Percentiles rank a stretch among this genome's conserved stretches.
Conservation (phyloP, 768 basidiomycete genomes). For the Holtermannia corniformis region DNA sequence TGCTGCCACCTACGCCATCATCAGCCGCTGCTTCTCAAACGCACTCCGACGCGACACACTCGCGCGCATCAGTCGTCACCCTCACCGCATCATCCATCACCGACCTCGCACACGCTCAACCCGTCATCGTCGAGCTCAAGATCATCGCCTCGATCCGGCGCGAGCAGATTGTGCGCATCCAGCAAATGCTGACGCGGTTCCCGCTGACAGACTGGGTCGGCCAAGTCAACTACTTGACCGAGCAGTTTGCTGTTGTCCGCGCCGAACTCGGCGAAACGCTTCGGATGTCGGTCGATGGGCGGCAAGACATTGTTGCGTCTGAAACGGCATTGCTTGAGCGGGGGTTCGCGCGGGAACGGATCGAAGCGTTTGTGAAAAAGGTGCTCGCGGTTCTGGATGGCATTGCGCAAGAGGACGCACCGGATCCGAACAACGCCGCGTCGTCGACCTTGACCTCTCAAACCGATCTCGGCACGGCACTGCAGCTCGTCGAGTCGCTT, state of each 20-base stretch:
- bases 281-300: not conserved
- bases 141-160: not conserved
- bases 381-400: constrained; percentile 33
- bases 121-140: not conserved
- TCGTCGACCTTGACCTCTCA: not conserved
- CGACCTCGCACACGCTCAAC: not conserved
- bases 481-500: not conserved
- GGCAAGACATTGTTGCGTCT: not conserved
- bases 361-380: constrained; percentile 31
- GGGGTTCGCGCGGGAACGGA: constrained; percentile 19
- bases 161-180: not conserved
- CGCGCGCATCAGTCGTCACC: not conserved
- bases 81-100: not conserved
- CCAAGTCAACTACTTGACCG: not conserved
- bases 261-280: not conserved
- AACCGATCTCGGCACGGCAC: not conserved
- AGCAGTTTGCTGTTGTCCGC: not conserved
- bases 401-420: constrained; percentile 28
- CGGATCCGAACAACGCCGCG: constrained; percentile 6
- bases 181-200: not conserved
- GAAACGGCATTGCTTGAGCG: constrained; percentile 15
- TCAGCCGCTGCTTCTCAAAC: not conserved
- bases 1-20: not conserved
- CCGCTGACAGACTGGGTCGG: not conserved
- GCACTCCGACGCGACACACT: not conserved